Percentiles rank a stretch among this genome's conserved stretches.
phyloP scores from a whole-genome alignment of 108 stramenopile species.

The Conticribra guillardii region DNA sequence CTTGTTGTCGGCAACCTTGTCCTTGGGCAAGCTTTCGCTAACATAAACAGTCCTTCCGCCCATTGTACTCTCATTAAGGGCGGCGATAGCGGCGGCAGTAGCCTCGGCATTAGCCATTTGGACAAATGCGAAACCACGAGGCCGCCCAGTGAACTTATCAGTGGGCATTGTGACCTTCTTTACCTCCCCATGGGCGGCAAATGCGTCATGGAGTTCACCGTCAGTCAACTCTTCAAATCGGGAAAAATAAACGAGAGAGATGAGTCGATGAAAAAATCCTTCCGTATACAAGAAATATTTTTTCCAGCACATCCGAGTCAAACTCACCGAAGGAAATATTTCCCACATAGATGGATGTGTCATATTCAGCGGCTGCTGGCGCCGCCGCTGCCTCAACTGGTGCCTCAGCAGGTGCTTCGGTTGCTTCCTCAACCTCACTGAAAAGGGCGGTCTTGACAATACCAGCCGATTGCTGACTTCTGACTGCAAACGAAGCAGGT shows the following conservation, averaged over 20 bases:
- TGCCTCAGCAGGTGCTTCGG: constrained; percentile 15
- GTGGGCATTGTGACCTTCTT: constrained; percentile 84
- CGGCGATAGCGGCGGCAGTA: constrained; percentile 60
- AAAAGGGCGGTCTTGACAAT: constrained; percentile 21
- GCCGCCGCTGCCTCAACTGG: constrained; percentile 9
- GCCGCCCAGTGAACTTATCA: constrained; percentile 66
- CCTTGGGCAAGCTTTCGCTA: constrained; percentile 70
- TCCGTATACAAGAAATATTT: background rate
- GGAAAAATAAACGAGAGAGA: background rate
- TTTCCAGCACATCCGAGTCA: background rate
- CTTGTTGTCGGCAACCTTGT: constrained; percentile 43
- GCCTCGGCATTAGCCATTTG: constrained; percentile 74
- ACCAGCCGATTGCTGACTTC: constrained; percentile 8
- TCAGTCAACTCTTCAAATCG: constrained; percentile 71
- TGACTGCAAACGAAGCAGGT: background rate
- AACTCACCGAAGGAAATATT: constrained; percentile 51
- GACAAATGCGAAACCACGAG: constrained; percentile 90
- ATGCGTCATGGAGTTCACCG: constrained; percentile 65
- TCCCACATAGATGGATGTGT: constrained; percentile 44
- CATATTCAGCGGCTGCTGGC: constrained; percentile 19
- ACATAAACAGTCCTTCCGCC: constrained; percentile 71
- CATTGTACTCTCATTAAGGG: constrained; percentile 56
- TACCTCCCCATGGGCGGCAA: constrained; percentile 79
- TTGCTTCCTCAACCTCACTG: constrained; percentile 33
- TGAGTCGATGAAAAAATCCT: background rate